A percentile compares a stretch with the other conserved stretches of the same genome.
Conservation (phyloP, 306 rosid species). For the Quercus aquifolioides region DNA sequence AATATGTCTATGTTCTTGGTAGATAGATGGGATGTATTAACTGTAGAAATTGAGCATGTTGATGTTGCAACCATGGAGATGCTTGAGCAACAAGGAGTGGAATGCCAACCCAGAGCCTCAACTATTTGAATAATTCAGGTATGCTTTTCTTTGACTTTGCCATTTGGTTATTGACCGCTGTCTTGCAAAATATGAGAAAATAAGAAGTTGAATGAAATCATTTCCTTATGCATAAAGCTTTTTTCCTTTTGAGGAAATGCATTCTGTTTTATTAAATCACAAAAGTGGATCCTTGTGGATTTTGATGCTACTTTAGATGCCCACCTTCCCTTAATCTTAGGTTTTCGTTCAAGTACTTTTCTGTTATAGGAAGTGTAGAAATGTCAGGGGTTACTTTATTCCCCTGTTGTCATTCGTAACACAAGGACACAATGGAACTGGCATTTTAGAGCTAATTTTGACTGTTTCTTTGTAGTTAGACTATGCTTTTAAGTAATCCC, state of each 20-base stretch:
- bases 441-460: no score
- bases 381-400: no score
- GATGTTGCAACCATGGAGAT: constrained; percentile 82
- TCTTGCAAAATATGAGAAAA: background rate
- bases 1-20: constrained; percentile 15
- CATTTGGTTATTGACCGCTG: no score
- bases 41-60: constrained; percentile 89
- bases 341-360: no score
- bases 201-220: no score
- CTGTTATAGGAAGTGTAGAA: no score
- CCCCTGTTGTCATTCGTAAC: no score
- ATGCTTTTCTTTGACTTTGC: background rate
- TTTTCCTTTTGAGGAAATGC: background rate
- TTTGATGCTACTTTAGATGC: background rate
- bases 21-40: constrained; percentile 76
- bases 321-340: no score
- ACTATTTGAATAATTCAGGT: constrained; percentile 85
- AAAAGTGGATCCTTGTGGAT: background rate
- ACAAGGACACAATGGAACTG: no score
- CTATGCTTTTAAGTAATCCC: no score
- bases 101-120: constrained; percentile 86
- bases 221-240: background rate
- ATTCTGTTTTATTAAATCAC: no score
- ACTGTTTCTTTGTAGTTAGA: no score
- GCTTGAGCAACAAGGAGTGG: constrained; percentile 90